Percentiles rank a stretch among this genome's conserved stretches.
phyloP scores from a whole-genome alignment of 768 basidiomycete genomes.

The Trametes elegans region DNA sequence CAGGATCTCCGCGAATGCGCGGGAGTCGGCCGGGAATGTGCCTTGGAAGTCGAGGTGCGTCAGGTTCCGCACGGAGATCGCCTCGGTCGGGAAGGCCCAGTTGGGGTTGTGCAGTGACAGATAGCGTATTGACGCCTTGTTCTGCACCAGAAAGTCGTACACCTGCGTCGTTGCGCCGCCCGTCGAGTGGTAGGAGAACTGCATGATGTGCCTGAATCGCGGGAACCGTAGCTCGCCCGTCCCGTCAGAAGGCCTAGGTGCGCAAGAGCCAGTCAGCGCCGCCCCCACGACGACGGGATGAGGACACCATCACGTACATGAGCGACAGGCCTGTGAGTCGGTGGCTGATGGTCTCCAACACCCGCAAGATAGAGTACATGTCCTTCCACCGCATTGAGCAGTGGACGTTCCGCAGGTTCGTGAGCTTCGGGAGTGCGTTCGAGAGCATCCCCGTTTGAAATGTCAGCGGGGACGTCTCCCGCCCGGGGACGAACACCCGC shows the following conservation, averaged over 20 bases:
- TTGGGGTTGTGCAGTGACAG: slow-evolving; percentile 51
- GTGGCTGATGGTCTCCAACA: slow-evolving; percentile 50
- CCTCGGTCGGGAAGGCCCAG: slow-evolving; percentile 56
- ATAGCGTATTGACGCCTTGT: slow-evolving; percentile 50
- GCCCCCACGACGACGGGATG: neutral
- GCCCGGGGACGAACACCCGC: slow-evolving; percentile 54
- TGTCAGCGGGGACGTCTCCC: slow-evolving; percentile 49
- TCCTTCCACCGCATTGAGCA: slow-evolving; percentile 57
- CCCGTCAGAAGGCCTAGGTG: slow-evolving; percentile 28
- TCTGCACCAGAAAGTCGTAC: slow-evolving; percentile 50
- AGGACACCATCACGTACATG: slow-evolving; percentile 23
- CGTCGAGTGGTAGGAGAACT: slow-evolving; percentile 54
- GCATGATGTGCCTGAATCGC: slow-evolving; percentile 43
- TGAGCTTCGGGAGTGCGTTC: slow-evolving; percentile 63
- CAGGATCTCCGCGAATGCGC: slow-evolving; percentile 59
- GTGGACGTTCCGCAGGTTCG: slow-evolving; percentile 57
- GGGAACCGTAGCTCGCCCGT: slow-evolving; percentile 30
- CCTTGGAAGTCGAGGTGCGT: slow-evolving; percentile 63
- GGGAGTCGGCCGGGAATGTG: slow-evolving; percentile 46
- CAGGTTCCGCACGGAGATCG: slow-evolving; percentile 59
- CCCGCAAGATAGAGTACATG: slow-evolving; percentile 49
- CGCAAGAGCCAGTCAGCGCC: neutral
- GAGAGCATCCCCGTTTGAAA: slow-evolving; percentile 73
- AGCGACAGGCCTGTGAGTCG: slow-evolving; percentile 57
- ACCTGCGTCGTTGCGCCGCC: slow-evolving; percentile 40